Evolutionary conservation across 148 eudicot species (phyloP).

Genomic region (Bassia scoparia): DNA sequence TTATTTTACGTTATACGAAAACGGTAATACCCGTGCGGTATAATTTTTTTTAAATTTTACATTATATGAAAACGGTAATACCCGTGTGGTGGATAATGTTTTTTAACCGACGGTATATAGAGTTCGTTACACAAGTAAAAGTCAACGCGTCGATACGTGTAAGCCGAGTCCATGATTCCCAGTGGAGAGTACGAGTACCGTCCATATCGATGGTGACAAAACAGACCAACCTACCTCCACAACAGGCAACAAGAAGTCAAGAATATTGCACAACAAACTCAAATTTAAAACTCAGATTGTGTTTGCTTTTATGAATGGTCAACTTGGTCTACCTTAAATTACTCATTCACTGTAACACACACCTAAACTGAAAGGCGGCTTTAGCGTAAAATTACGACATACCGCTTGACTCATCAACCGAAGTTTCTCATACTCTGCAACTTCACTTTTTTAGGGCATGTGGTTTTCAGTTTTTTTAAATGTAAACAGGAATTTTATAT

Average conservation of each 20-base stretch:
- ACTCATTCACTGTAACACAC: background rate
- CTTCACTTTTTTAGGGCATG: background rate
- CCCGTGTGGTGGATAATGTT: too few species aligned
- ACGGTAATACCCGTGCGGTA: too few species aligned
- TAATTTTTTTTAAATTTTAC: too few species aligned
- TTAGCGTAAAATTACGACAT: background rate
- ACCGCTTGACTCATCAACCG: background rate
- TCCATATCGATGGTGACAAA: background rate
- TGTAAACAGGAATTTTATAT: too few species aligned
- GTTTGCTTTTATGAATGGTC: slow-evolving; percentile 1
- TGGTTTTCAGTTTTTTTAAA: too few species aligned
- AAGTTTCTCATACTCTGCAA: background rate
- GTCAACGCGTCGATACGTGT: too few species aligned
- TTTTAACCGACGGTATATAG: too few species aligned
- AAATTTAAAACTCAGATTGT: background rate
- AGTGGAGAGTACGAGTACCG: background rate
- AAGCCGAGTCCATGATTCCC: too few species aligned
- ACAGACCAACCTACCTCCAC: background rate
- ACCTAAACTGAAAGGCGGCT: slow-evolving; percentile 16
- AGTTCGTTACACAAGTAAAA: too few species aligned
- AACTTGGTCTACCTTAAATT: slow-evolving; percentile 10
- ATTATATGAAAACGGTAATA: too few species aligned
- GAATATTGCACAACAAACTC: background rate
- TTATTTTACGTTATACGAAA: too few species aligned
- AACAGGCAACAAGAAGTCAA: background rate